Base-by-base conservation (phyloP, 1,139 yeast genomes). In the Blastobotrys proliferans region DNA sequence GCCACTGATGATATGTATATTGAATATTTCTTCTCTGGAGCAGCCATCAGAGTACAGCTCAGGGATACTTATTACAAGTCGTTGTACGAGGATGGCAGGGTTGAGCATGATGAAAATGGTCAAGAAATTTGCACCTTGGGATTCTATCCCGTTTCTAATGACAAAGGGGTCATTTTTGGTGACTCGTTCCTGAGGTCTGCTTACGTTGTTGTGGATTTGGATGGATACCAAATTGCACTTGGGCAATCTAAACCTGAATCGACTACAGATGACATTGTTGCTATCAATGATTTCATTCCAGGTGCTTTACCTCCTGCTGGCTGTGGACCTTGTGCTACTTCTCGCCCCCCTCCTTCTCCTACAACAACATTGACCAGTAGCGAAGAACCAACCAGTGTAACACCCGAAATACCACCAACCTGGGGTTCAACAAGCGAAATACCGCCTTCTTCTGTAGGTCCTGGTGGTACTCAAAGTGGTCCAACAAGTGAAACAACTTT, bases 161-260 rank as follows among this genome's bases (percentile, higher is more conserved):
- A 48, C 25, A 31, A 47, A 46, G 43, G 48, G 35, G 53, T 56
- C 44, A 54, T 61, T 43, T 62, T 86, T 11, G 96, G 96, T 32
- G 95, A 85, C 61, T 75, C 82, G 25, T 80, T 87, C 62, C 66
- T 87, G 54, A 73, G 86, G 43, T 70, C 76, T 42, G 88, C 85
- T 6, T 87, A 87, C 58, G 76, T 80, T 38, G 95, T 86, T 30
- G 85, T 77, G 54, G 92, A 87, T 61, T 67, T 85, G 51, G 90
- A 83, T 22, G 75, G 74, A 51, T 62, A 67, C 41, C 78, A 81
- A 57, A 69, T 85, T 22, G 78, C 82, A 0, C 47, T 88, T 40
- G 95, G 90, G 1, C 84, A 76, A 53, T 82, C 80, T 4, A n/a
- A 16, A 11, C n/a, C n/a, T 6, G 36, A 19, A 16, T 16, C 36